A percentile compares a stretch with the other conserved stretches of the same genome.
phyloP scores from a whole-genome alignment of 192 early-diverging fungal genomes.

The Oehlia diaphana region DNA sequence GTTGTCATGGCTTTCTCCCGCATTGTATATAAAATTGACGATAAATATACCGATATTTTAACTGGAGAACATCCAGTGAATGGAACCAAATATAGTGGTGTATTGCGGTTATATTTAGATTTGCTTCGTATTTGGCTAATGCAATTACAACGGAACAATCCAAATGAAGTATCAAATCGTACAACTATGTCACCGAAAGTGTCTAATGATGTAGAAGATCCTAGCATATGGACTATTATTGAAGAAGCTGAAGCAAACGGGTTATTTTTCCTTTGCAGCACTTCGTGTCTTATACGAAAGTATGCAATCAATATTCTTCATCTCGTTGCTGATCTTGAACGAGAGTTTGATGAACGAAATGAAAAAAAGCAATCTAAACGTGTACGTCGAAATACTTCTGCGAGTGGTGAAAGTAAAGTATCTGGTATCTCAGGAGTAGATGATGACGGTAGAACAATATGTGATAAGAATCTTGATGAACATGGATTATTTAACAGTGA shows the following conservation, averaged over 20 bases:
- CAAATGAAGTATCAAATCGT: constrained; percentile 25
- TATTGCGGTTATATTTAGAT: constrained; percentile 68
- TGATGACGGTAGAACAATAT: neutral
- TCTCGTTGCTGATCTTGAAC: constrained; percentile 53
- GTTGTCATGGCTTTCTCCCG: constrained; percentile 52
- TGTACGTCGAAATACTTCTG: constrained; percentile 8
- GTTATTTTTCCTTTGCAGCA: constrained; percentile 67
- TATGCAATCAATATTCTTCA: constrained; percentile 63
- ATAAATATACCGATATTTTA: constrained; percentile 47
- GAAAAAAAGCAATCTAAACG: constrained; percentile 5
- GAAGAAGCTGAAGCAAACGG: constrained; percentile 77
- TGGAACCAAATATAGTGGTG: constrained; percentile 42
- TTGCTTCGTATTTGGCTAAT: constrained; percentile 58
- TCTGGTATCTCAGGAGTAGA: constrained; percentile 31
- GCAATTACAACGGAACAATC: constrained; percentile 37
- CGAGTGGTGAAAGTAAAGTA: constrained; percentile 31
- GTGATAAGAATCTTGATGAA: neutral
- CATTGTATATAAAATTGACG: constrained; percentile 57
- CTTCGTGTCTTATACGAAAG: constrained; percentile 54
- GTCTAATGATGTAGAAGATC: constrained; percentile 28
- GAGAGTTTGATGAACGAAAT: constrained; percentile 32
- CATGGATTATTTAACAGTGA: neutral
- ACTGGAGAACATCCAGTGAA: constrained; percentile 30
- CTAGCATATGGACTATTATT: constrained; percentile 43
- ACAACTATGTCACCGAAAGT: neutral